Conservation (phyloP, 23 red algal species). For the Gracilaria gracilis region DNA sequence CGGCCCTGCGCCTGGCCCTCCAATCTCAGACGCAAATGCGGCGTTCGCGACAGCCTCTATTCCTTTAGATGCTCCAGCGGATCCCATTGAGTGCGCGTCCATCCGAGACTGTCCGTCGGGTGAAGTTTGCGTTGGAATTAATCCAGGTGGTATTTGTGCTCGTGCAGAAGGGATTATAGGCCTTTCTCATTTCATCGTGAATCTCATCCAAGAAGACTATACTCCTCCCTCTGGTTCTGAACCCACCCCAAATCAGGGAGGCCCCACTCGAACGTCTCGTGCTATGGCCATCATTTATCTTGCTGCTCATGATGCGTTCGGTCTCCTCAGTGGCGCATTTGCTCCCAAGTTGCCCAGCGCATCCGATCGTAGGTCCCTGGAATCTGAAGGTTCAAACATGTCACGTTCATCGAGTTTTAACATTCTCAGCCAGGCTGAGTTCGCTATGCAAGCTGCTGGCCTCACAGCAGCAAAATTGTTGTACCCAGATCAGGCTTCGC, state of each 20-base stretch:
- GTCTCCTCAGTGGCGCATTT: conserved; percentile 1
- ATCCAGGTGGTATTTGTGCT: conserved; percentile 5
- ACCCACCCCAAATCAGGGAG: conserved; percentile 5
- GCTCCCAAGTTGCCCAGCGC: not conserved
- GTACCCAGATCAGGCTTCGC: not conserved
- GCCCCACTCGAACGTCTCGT: conserved; percentile 16
- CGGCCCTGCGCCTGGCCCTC: too few species aligned
- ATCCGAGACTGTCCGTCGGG: not conserved
- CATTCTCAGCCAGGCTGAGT: not conserved
- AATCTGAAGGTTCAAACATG: not conserved
- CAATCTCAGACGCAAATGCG: too few species aligned
- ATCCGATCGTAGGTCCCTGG: too few species aligned
- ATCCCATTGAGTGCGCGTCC: too few species aligned
- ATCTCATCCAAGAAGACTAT: conserved; percentile 37
- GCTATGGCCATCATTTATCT: conserved; percentile 32
- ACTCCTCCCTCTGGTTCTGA: not conserved
- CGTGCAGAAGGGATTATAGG: not conserved
- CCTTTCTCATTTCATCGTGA: not conserved
- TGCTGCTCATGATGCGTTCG: conserved; percentile 43
- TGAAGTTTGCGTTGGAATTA: not conserved
- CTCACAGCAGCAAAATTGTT: not conserved
- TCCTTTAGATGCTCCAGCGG: too few species aligned
- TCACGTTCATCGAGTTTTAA: too few species aligned
- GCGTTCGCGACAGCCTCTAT: too few species aligned
- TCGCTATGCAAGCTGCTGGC: not conserved